Conservation (phyloP, 768 basidiomycete species). For the Tremella yokohamensis region DNA sequence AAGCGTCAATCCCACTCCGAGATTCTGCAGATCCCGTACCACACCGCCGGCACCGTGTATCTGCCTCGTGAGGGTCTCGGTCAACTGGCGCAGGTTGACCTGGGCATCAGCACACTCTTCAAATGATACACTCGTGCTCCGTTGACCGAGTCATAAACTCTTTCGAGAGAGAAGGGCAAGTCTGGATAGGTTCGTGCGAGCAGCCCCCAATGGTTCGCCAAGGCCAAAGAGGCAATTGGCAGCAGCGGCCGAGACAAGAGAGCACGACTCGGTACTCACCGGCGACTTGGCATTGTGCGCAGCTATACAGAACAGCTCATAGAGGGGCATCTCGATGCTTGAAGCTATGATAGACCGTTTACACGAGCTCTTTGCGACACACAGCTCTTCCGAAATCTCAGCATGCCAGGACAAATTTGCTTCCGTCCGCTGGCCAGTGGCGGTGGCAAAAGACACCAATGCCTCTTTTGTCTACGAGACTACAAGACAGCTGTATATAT, state of each 20-base stretch:
- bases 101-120: slow-evolving; percentile 7
- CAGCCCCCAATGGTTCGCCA: too few species aligned
- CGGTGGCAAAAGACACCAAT: too few species aligned
- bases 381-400: background rate
- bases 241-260: background rate
- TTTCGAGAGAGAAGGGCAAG: background rate
- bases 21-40: slow-evolving; percentile 43
- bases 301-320: slow-evolving; percentile 51
- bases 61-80: slow-evolving; percentile 36
- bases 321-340: slow-evolving; percentile 41
- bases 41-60: slow-evolving; percentile 45
- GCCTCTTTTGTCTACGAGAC: background rate
- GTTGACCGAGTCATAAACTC: background rate
- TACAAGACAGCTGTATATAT: background rate
- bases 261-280: slow-evolving; percentile 25
- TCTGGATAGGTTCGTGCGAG: too few species aligned
- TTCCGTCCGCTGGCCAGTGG: too few species aligned
- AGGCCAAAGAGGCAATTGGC: background rate
- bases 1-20: slow-evolving; percentile 42
- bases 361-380: background rate
- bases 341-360: background rate
- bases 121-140: background rate
- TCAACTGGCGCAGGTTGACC: slow-evolving; percentile 44
- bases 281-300: slow-evolving; percentile 44
- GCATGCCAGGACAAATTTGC: background rate